Evolutionary conservation across 768 basidiomycete genomes (phyloP), one percentile per base, ranked within the genome.

Genomic region (Pulveroboletus ravenelii): DNA sequence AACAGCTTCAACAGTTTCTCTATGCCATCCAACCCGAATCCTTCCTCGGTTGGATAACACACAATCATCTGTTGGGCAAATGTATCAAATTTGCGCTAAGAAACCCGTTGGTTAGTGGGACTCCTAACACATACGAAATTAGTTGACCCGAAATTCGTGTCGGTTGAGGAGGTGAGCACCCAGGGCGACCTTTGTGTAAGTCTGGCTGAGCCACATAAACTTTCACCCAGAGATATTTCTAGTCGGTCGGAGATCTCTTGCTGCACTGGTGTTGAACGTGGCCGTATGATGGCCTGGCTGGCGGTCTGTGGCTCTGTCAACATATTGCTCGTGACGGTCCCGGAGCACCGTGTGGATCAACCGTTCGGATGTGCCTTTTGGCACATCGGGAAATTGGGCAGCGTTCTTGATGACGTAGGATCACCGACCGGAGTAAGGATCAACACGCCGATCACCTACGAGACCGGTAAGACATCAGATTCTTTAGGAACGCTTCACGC

Each of bases 401-500:
- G 75, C 73, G 54, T 82, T 81, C 62, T 82, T 82, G 59, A 82
- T 78, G 50, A 76, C 74, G 64, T 78, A 80, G 37, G 74, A 18
- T 69, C 64, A 25, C 71, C 67, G 14, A 77, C 74, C 1, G 74
- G 74, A 5, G 80, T 74, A 17, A 82, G 69, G 44, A 82, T 76
- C 53, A 80, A 71, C 35, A 81, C 49, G 4, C 78, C 76, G 5
- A 79, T 67, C 20, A 74, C 61, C 70, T 78, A 43, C 18, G 8
- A 12, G 14, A 29, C 10, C 12, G 3, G 23, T 49, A 10, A 53
- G 25, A 39, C 6, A 5, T 6, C 10, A 18, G 20, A 27, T 12
- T 4, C 17, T 5, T 5, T 6, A 10, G 6, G 4, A 6, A 12
- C 29, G 6, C 17, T 8, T 0, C 1, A 10, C 17, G 5, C 13